A percentile compares a stretch with the other conserved stretches of the same genome.
Evolutionary conservation across 129 eudicot species (phyloP).

Genomic region (Deinandra increscens): DNA sequence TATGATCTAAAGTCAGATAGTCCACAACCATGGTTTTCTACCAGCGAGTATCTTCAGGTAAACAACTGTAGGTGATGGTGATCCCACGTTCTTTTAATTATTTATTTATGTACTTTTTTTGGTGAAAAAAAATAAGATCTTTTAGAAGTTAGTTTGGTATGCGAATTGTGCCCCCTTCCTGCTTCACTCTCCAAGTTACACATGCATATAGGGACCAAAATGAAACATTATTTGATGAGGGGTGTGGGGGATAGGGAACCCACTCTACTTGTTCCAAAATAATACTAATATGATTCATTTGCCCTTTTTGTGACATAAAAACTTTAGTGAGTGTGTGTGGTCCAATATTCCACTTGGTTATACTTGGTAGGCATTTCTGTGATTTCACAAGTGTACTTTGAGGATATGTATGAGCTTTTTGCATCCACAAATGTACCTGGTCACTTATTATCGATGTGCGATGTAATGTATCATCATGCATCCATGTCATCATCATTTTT

Average conservation of each 20-base stretch:
- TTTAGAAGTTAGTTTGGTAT: conserved; percentile 27
- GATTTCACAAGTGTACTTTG: conserved; percentile 21
- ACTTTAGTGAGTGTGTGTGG: conserved; percentile 16
- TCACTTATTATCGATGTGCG: conserved; percentile 9
- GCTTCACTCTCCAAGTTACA: conserved; percentile 30
- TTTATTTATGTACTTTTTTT: not conserved
- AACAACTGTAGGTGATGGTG: conserved; percentile 21
- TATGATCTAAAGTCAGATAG: conserved; percentile 11
- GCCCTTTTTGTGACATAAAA: not conserved
- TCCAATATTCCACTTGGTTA: conserved; percentile 27
- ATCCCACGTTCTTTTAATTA: conserved; percentile 1
- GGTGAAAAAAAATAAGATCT: not conserved
- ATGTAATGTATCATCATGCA: conserved; percentile 12
- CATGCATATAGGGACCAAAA: conserved; percentile 40
- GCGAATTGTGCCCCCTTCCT: conserved; percentile 24
- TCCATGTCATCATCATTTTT: conserved; percentile 22
- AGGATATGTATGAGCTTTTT: conserved; percentile 24
- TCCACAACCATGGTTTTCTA: conserved; percentile 26
- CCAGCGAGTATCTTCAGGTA: conserved; percentile 13
- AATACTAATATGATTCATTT: conserved; percentile 2
- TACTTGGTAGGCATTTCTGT: not conserved
- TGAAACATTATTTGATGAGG: conserved; percentile 29
- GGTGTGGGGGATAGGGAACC: conserved; percentile 20
- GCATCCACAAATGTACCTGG: conserved; percentile 15
- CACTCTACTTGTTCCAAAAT: not conserved